Percentiles rank a stretch among this genome's conserved stretches.
Evolutionary conservation across 2,329 filamentous ascomycete species (phyloP).

Genomic region (Botrytis sinoallii): DNA sequence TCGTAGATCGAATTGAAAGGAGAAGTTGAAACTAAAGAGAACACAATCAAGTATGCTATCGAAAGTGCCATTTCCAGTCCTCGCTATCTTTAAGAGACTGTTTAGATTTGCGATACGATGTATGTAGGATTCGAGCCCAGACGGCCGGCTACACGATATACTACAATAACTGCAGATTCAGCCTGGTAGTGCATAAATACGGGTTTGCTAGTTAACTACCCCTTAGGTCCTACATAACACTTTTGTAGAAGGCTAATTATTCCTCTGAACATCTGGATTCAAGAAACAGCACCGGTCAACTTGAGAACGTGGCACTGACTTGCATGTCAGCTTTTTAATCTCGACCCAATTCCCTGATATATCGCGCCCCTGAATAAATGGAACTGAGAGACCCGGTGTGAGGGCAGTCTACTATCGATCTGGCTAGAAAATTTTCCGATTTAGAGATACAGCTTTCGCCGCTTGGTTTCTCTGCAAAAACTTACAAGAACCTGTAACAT

Average conservation of each 20-base stretch:
- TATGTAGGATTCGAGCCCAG: not conserved
- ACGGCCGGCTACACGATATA: not conserved
- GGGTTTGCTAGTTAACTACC: not conserved
- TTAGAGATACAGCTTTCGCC: not conserved
- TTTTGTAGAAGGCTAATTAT: not conserved
- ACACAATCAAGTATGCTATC: not conserved
- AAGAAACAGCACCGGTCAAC: not conserved
- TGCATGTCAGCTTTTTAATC: not conserved
- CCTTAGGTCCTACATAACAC: not conserved
- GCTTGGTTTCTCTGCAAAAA: not conserved
- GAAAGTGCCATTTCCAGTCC: not conserved
- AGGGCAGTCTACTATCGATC: not conserved
- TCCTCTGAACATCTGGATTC: not conserved
- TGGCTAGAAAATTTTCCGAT: no score
- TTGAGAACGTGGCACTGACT: not conserved
- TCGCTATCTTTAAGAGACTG: not conserved
- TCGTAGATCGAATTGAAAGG: not conserved
- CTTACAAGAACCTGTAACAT: not conserved
- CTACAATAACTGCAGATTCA: not conserved
- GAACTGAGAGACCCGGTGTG: not conserved
- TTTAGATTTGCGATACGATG: not conserved
- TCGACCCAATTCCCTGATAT: not conserved
- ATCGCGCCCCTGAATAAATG: not conserved
- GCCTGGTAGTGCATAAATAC: not conserved
- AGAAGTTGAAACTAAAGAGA: not conserved